Percentiles rank a stretch among this genome's conserved stretches.
Conservation (phyloP, 2,329 filamentous ascomycete species). For the Cryphonectria carpinicola region DNA sequence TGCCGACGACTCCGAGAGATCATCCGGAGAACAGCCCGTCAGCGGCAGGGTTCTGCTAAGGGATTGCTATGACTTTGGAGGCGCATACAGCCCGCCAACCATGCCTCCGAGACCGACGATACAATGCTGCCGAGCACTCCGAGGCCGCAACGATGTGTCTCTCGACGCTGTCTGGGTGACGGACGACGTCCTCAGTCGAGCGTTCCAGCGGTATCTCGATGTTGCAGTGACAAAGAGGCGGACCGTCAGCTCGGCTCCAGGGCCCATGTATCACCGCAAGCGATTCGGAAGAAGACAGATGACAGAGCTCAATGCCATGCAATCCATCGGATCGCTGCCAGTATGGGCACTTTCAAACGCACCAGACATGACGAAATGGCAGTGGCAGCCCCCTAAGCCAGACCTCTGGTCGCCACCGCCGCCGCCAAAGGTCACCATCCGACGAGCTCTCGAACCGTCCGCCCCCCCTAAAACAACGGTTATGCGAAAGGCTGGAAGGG, state of each 20-base stretch:
- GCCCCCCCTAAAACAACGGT: neutral
- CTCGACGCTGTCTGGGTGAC: slow-evolving; percentile 60
- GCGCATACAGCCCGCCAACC: slow-evolving; percentile 6
- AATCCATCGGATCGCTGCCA: slow-evolving; percentile 43
- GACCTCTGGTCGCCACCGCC: slow-evolving; percentile 19
- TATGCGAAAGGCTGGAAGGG: neutral
- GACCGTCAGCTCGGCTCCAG: slow-evolving; percentile 48
- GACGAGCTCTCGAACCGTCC: neutral
- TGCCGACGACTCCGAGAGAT: neutral
- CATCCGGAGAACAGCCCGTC: neutral
- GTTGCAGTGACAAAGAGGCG: slow-evolving; percentile 39
- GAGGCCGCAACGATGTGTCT: slow-evolving; percentile 43
- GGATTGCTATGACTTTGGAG: slow-evolving; percentile 19
- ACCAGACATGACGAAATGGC: slow-evolving; percentile 51
- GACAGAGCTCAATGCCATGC: slow-evolving; percentile 51
- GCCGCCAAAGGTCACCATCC: neutral
- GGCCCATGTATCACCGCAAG: slow-evolving; percentile 59
- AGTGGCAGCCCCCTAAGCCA: slow-evolving; percentile 53
- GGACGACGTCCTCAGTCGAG: slow-evolving; percentile 56
- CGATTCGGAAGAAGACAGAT: slow-evolving; percentile 58
- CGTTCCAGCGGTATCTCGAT: slow-evolving; percentile 52
- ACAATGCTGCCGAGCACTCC: slow-evolving; percentile 48
- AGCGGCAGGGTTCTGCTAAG: neutral
- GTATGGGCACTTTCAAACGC: slow-evolving; percentile 53
- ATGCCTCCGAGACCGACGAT: slow-evolving; percentile 30